Conservation (phyloP, 1,284 basidiomycete genomes). For the Ustilago bromivora region DNA sequence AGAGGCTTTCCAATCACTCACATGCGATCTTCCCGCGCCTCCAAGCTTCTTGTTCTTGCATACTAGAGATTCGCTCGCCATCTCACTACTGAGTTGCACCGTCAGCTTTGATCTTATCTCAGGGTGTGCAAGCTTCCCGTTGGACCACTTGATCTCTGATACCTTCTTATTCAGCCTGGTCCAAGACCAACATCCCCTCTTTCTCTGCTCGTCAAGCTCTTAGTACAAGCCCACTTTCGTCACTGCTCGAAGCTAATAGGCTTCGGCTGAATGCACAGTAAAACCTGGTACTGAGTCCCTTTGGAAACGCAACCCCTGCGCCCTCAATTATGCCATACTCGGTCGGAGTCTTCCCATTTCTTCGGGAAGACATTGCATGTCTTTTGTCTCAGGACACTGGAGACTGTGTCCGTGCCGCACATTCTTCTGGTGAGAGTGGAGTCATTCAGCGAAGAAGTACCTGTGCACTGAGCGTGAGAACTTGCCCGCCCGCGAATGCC, state of each 20-base stretch:
- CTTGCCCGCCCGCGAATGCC: background rate
- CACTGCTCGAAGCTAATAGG: background rate
- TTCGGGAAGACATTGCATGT: background rate
- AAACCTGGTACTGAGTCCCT: background rate
- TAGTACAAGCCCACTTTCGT: background rate
- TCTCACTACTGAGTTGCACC: conserved; percentile 17
- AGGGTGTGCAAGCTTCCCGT: conserved; percentile 11
- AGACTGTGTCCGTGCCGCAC: background rate
- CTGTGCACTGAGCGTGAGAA: background rate
- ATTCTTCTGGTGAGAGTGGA: background rate
- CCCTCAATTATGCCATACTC: conserved; percentile 21
- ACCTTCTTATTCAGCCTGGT: background rate
- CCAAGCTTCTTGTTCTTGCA: background rate
- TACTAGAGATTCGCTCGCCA: conserved; percentile 18
- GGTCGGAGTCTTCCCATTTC: conserved; percentile 28
- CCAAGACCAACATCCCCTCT: background rate
- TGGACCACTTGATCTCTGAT: background rate
- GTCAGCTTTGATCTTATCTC: conserved; percentile 13
- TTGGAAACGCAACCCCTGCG: background rate
- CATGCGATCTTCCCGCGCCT: background rate
- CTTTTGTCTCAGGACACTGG: background rate
- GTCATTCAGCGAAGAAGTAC: background rate
- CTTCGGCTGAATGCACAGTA: background rate
- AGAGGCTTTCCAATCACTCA: background rate
- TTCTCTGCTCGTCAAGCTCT: background rate